These are phyloP conservation scores for Sphaerostilbella broomeana DNA, from an alignment of 2,329 filamentous ascomycete genomes.

Conservation along the genomic window DNA sequence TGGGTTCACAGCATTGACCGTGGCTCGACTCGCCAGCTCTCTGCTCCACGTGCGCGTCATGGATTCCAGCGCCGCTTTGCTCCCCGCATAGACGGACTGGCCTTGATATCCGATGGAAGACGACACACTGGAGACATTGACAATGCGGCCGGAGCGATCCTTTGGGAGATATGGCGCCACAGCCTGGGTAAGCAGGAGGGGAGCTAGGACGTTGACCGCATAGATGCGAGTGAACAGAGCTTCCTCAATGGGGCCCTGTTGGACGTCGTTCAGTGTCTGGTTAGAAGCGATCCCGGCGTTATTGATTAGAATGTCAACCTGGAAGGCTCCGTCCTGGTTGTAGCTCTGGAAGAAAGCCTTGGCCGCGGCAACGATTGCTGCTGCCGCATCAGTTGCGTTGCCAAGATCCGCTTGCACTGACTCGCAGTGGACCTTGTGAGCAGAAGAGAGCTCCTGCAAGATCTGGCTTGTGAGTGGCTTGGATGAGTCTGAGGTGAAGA, in stretches of 20 bases:
- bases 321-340: constrained; percentile 18
- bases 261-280: constrained; percentile 50
- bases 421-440: constrained; percentile 32
- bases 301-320: constrained; percentile 78
- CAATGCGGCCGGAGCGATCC: constrained; percentile 55
- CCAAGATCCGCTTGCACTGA: constrained; percentile 26
- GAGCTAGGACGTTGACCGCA: constrained; percentile 75
- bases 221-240: constrained; percentile 67
- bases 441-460: constrained; percentile 37
- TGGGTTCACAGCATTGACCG: constrained; percentile 53
- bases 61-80: constrained; percentile 52
- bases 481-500: constrained; percentile 53
- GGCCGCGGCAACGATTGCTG: constrained; percentile 26
- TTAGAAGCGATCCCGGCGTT: constrained; percentile 72
- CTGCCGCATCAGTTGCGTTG: constrained; percentile 19
- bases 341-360: constrained; percentile 21
- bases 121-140: constrained; percentile 50
- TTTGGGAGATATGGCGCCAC: constrained; percentile 61
- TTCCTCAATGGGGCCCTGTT: constrained; percentile 46
- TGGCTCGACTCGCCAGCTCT: constrained; percentile 46
- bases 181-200: constrained; percentile 70
- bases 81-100: constrained; percentile 52
- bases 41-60: constrained; percentile 55
- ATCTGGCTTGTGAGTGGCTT: constrained; percentile 40
- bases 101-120: constrained; percentile 47